These are phyloP conservation scores for Lyophyllum shimeji DNA, from an alignment of 768 basidiomycete genomes.

Conservation along the genomic window DNA sequence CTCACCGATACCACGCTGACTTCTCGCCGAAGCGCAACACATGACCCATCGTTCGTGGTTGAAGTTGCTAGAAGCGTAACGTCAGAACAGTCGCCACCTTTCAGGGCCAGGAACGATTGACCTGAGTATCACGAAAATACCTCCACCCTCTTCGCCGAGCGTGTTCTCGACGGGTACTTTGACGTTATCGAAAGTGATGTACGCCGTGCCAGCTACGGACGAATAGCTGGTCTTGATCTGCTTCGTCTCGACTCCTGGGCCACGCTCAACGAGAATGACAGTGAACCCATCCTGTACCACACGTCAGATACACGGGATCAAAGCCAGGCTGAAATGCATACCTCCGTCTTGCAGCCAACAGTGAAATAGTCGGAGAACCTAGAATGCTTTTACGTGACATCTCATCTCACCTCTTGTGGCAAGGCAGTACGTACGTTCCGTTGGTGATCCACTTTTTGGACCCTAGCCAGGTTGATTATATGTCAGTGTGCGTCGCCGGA, in stretches of 20 bases:
- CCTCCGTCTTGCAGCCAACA: slow-evolving; percentile 69
- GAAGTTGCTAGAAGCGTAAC: slow-evolving; percentile 64
- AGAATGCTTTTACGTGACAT: neutral
- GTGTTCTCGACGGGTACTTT: slow-evolving; percentile 87
- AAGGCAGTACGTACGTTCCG: slow-evolving; percentile 46
- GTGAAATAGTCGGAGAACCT: slow-evolving; percentile 66
- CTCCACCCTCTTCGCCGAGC: slow-evolving; percentile 46
- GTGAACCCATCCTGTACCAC: slow-evolving; percentile 46
- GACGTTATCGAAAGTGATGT: slow-evolving; percentile 81
- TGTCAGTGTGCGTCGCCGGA: neutral
- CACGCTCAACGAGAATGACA: slow-evolving; percentile 28
- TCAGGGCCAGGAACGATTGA: neutral
- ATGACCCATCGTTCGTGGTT: slow-evolving; percentile 96
- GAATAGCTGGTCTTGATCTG: slow-evolving; percentile 76
- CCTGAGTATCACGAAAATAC: slow-evolving; percentile 33
- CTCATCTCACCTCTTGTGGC: too few species aligned
- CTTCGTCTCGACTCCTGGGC: slow-evolving; percentile 68
- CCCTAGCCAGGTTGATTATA: slow-evolving; percentile 24
- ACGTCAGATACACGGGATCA: neutral
- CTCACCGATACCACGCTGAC: slow-evolving; percentile 20
- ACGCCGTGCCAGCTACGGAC: slow-evolving; percentile 81
- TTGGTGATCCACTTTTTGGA: slow-evolving; percentile 91
- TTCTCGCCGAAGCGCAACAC: slow-evolving; percentile 23
- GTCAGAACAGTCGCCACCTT: neutral
- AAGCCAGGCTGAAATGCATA: slow-evolving; percentile 2